Conservation (phyloP, 306 rosid species). For the Rubus idaeus region DNA sequence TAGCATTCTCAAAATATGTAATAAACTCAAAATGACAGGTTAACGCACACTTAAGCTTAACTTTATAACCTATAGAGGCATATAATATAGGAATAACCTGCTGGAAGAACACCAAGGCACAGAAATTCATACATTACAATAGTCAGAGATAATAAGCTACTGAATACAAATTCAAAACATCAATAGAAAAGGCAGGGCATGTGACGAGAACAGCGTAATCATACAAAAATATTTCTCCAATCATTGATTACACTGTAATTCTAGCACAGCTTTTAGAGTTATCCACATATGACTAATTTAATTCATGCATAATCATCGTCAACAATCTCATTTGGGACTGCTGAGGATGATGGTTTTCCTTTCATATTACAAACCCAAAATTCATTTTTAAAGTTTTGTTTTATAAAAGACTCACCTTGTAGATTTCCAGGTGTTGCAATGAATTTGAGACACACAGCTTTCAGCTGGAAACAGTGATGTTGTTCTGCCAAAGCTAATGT, state of each 20-base stretch:
- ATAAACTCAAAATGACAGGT: not conserved
- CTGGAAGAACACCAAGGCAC: not conserved
- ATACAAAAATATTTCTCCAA: not conserved
- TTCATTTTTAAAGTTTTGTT: not conserved
- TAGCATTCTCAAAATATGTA: not conserved
- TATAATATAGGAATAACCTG: not conserved
- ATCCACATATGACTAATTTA: not conserved
- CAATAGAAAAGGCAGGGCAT: not conserved
- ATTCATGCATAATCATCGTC: slow-evolving; percentile 5
- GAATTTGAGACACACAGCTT: slow-evolving; percentile 81
- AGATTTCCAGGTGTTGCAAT: slow-evolving; percentile 80
- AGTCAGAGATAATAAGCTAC: not conserved
- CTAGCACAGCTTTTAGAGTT: not conserved
- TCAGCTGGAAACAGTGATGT: slow-evolving; percentile 85
- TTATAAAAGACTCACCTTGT: slow-evolving; percentile 43
- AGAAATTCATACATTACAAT: not conserved
- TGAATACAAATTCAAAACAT: not conserved
- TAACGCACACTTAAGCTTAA: not conserved
- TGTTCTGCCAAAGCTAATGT: slow-evolving; percentile 91
- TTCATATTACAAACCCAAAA: not conserved
- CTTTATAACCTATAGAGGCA: not conserved
- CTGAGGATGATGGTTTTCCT: not conserved
- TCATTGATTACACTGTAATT: not conserved
- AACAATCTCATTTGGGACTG: not conserved
- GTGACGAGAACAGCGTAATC: not conserved